Evolutionary conservation across 306 rosid genomes (phyloP), one percentile per base, ranked within the genome.

Genomic region (Vicia villosa): DNA sequence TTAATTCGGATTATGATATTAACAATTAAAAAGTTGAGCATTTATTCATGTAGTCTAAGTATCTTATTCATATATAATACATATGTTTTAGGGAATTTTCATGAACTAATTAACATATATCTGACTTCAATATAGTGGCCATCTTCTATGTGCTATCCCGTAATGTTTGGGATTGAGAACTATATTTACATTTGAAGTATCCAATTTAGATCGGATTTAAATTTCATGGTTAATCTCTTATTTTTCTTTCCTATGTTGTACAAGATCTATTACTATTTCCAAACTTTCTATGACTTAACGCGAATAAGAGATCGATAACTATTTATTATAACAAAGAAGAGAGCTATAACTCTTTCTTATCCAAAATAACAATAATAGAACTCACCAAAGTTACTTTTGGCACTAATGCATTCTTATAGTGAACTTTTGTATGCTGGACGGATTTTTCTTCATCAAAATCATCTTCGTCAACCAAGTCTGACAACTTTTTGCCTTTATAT

Each of bases 381-480:
- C 96, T 82, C 73, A 94, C 99, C 91, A 94, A 73, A 78, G 74
- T 86, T 73, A 79, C 75, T 83, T 88, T 81, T 19, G 88, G 90
- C n/a, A 91, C 1, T 63, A 83, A 41, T 12, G 86, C 63, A 69
- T 90, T 88, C 79, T 91, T 87, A 75, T 94, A 91, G 5, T 56
- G 30, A 36, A 74, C 96, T 88, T 91, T 58, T 61, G 99, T 76
- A 69, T 90, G 40, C 74, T 82, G 77, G 45, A 91, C 84, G 66
- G 86, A 79, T 72, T 88, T 90, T 84, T 87, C 75, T 83, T 94
- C 96, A 77, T 91, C 86, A 26, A 85, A 88, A 16, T 88, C 96
- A 38, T 87, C 97, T 26, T 69, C 82, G 70, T 91, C 95, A 28
- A 80, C 70, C 62, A 91, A 80, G 66, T 91, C 99, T 22, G 92